Percentiles rank a stretch among this genome's conserved stretches.
phyloP scores from a whole-genome alignment of 495 filamentous ascomycete species.

The Talaromyces stipitatus region DNA sequence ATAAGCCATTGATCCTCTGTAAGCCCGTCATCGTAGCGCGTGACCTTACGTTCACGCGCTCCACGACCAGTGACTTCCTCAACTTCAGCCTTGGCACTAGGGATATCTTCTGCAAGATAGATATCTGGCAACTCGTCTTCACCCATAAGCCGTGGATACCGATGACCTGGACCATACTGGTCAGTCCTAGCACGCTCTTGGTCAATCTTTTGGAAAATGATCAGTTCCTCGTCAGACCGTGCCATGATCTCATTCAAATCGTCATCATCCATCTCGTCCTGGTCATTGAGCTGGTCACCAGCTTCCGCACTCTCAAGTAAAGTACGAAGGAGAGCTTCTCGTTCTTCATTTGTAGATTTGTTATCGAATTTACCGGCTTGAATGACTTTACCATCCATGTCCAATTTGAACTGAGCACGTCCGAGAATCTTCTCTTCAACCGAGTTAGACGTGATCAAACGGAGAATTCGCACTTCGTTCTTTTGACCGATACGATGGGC shows the following conservation, averaged over 20 bases:
- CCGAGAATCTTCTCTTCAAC: conserved; percentile 98
- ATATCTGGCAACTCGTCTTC: conserved; percentile 90
- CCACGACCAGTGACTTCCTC: conserved; percentile 78
- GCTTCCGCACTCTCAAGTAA: conserved; percentile 85
- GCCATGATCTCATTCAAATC: conserved; percentile 87
- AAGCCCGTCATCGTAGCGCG: conserved; percentile 94
- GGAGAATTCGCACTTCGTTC: conserved; percentile 95
- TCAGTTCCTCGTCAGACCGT: conserved; percentile 64
- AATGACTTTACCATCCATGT: conserved; percentile 99
- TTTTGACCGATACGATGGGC: conserved; percentile 99
- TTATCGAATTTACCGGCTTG: conserved; percentile 99
- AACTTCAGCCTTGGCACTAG: conserved; percentile 67
- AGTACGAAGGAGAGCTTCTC: conserved; percentile 88
- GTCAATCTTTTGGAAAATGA: conserved; percentile 69
- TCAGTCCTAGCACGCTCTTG: conserved; percentile 55
- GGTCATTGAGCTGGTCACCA: conserved; percentile 70
- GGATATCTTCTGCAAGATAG: conserved; percentile 79
- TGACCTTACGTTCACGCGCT: conserved; percentile 84
- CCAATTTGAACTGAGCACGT: conserved; percentile 92
- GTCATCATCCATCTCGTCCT: conserved; percentile 93
- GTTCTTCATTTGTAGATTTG: conserved; percentile 96
- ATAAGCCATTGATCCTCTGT: conserved; percentile 95
- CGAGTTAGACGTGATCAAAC: conserved; percentile 91
- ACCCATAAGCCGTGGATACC: conserved; percentile 69
- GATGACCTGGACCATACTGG: conserved; percentile 61